Base-by-base conservation (phyloP, 2,329 filamentous ascomycete species). In the Venturia carpophila region DNA sequence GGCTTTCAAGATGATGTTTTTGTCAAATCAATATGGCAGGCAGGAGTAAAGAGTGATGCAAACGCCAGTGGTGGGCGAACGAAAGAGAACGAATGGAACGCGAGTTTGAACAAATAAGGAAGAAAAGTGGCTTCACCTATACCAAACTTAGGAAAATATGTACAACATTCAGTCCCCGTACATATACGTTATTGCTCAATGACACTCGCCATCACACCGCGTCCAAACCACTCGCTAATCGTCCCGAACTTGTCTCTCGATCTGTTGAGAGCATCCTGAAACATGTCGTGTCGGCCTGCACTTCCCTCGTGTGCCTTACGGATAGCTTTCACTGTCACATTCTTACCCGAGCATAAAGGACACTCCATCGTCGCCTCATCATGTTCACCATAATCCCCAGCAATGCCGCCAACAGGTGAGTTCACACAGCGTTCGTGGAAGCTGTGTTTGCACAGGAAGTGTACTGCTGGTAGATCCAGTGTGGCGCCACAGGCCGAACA, bases 361-460 rank as follows among this genome's bases (percentile, higher is more conserved):
- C 94, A 99, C 75, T 97, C 92, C 52, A 58, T 58, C 0, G 87
- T 83, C 47, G 85, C 80, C 11, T 84, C 81, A 63, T 87, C 86
- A 42, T 83, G 80, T 11, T 78, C 77, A 62, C 87, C 87, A 27
- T 83, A 81, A 39, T 78, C 77, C 19, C 60, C 45, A 6, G 27
- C 42, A 47, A 63, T 30, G 13, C 45, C 60, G 3, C 73, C 75
- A 5, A 73, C 75, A 10, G 71, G 70, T 5, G 81, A 79, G 72
- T 90, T 90, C 52, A 99, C 79, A 75, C 93, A 99, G 58, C 90
- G 83, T 77, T 96, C 91, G 74, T 99, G 94, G 80, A 97, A 99
- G 67, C 88, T 92, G 75, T 99, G 94, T 75, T 96, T 96, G 79
- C 94, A 99, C 68, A 99, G 77, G 75, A 99, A 99, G 74, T 99